Conservation (phyloP, 1,284 basidiomycete genomes). For the Sphaerobolus stellatus region DNA sequence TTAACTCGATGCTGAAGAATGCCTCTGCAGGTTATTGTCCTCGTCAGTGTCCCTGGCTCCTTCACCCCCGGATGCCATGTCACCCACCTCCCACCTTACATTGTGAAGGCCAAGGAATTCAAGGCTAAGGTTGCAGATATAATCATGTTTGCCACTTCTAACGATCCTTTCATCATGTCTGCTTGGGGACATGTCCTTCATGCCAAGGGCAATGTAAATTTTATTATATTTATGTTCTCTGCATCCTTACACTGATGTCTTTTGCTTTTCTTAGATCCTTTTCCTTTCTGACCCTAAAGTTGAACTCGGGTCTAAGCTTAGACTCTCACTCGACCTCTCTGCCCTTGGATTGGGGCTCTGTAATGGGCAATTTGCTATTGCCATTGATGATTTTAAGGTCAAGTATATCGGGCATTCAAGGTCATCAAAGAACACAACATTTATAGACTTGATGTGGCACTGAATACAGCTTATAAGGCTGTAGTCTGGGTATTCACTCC, state of each 20-base stretch:
- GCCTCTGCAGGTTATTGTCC: conserved; percentile 63
- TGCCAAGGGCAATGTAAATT: conserved; percentile 36
- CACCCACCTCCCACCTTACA: conserved; percentile 70
- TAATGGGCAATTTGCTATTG: conserved; percentile 67
- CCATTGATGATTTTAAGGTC: conserved; percentile 71
- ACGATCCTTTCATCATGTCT: conserved; percentile 77
- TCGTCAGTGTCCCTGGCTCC: conserved; percentile 77
- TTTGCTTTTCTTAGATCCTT: conserved; percentile 49
- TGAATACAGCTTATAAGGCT: too few species aligned
- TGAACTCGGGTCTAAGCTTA: conserved; percentile 63
- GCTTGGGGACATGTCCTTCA: conserved; percentile 69
- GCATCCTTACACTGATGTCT: neutral
- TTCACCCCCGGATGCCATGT: conserved; percentile 80
- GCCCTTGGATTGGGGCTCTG: conserved; percentile 58
- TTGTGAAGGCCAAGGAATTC: conserved; percentile 65
- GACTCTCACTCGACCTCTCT: conserved; percentile 60
- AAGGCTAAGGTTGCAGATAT: conserved; percentile 67
- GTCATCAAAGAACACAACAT: too few species aligned
- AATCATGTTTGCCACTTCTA: conserved; percentile 67
- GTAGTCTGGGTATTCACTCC: too few species aligned
- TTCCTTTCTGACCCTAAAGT: conserved; percentile 64
- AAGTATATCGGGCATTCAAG: conserved; percentile 61
- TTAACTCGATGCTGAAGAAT: conserved; percentile 3
- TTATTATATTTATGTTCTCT: neutral
- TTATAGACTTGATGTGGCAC: too few species aligned